These are phyloP conservation scores for Magnusiomyces fungicola DNA, from an alignment of 1,139 yeast species.

Conservation along the genomic window DNA sequence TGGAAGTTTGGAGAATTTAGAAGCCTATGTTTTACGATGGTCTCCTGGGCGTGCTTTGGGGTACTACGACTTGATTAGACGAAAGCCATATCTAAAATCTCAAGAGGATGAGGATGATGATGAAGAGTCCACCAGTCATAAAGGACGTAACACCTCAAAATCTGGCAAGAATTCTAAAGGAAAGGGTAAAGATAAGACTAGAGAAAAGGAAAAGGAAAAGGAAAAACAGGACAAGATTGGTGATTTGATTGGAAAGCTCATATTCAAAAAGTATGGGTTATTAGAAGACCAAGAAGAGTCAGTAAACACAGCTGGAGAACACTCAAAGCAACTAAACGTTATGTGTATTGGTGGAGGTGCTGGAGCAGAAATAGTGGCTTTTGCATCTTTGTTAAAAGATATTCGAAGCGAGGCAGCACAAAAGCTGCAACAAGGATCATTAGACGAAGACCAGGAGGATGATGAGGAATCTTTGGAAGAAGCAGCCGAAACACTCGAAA, in stretches of 20 bases:
- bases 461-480: neutral
- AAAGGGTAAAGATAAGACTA: neutral
- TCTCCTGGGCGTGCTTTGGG: conserved; percentile 75
- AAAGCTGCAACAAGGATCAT: conserved; percentile 27
- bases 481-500: conserved; percentile 2
- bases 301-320: neutral
- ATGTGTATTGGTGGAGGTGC: conserved; percentile 87
- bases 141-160: neutral
- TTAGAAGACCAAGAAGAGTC: too few relatives aligned
- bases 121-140: neutral
- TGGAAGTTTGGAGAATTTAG: conserved; percentile 51
- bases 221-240: neutral
- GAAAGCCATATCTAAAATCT: conserved; percentile 10
- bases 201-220: neutral
- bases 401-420: neutral
- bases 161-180: neutral
- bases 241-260: neutral
- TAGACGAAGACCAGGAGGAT: neutral
- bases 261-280: neutral
- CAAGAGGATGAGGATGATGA: neutral
- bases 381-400: conserved; percentile 42
- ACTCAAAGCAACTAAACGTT: conserved; percentile 25
- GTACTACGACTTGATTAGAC: conserved; percentile 25
- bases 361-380: conserved; percentile 70
- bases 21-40: conserved; percentile 81